phyloP scores from a whole-genome alignment of 495 filamentous ascomycete species.

The Clavariopsis aquatica region DNA sequence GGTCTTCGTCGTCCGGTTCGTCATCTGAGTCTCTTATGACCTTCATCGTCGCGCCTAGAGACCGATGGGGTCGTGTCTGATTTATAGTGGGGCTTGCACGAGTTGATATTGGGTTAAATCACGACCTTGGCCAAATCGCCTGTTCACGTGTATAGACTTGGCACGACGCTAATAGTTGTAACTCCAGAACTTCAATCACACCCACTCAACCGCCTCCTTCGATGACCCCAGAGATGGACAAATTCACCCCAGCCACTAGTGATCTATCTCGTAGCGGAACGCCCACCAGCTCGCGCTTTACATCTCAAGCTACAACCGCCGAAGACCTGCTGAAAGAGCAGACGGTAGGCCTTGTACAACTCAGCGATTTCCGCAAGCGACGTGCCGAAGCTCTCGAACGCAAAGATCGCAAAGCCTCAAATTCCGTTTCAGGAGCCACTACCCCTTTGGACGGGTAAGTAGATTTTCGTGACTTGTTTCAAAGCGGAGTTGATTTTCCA shows the following conservation, averaged over 20 bases:
- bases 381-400: conserved; percentile 92
- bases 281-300: conserved; percentile 62
- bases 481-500: conserved; percentile 48
- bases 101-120: neutral
- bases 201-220: neutral
- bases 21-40: conserved; percentile 38
- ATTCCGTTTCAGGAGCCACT: conserved; percentile 52
- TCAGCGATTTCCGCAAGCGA: conserved; percentile 94
- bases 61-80: neutral
- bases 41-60: conserved; percentile 2
- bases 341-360: conserved; percentile 88
- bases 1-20: conserved; percentile 28
- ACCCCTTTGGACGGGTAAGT: conserved; percentile 59
- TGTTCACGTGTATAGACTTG: neutral
- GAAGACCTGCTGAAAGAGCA: conserved; percentile 89
- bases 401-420: conserved; percentile 78
- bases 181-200: neutral
- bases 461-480: neutral
- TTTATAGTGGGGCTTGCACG: conserved; percentile 6
- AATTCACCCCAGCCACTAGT: conserved; percentile 35
- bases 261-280: conserved; percentile 50
- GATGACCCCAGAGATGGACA: conserved; percentile 23
- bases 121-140: neutral
- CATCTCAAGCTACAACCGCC: conserved; percentile 74
- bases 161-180: neutral